A percentile compares a stretch with the other conserved stretches of the same genome.
phyloP scores from a whole-genome alignment of 1,139 yeast species.

The Candida sanyaensis region DNA sequence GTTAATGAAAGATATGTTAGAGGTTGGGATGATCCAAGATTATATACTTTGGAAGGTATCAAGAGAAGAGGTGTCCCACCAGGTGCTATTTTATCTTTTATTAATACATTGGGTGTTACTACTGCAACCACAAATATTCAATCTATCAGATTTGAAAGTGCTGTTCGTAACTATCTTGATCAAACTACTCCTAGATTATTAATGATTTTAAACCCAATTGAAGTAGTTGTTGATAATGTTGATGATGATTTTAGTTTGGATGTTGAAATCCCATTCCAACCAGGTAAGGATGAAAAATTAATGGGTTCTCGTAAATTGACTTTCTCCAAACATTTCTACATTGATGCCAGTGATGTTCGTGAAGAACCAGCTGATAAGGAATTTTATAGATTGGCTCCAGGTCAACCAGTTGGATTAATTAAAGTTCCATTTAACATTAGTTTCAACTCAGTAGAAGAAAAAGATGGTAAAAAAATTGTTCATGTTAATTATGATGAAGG shows the following conservation, averaged over 20 bases:
- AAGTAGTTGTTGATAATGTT: constrained; percentile 79
- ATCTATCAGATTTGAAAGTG: constrained; percentile 82
- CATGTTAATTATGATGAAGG: constrained; percentile 78
- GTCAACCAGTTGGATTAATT: constrained; percentile 94
- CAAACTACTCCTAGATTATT: constrained; percentile 91
- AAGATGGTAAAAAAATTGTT: constrained; percentile 65
- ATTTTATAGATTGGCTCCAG: constrained; percentile 91
- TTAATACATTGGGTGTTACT: constrained; percentile 95
- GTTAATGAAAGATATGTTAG: constrained; percentile 82
- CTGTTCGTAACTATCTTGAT: constrained; percentile 86
- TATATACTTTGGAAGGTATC: constrained; percentile 91
- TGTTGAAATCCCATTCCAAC: constrained; percentile 84
- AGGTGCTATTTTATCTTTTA: constrained; percentile 93
- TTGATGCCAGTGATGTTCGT: constrained; percentile 69
- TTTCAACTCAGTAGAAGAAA: constrained; percentile 68
- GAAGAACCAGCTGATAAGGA: constrained; percentile 41
- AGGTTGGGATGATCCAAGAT: constrained; percentile 98
- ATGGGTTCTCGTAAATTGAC: constrained; percentile 74
- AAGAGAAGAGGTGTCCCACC: constrained; percentile 99
- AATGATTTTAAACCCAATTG: constrained; percentile 89
- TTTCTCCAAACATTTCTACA: constrained; percentile 74
- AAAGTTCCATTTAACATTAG: constrained; percentile 84
- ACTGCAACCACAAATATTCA: constrained; percentile 92
- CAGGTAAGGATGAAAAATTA: constrained; percentile 70
- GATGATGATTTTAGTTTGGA: constrained; percentile 62